A percentile compares a stretch with the other conserved stretches of the same genome.
These are phyloP conservation scores for Sapria himalayana DNA, from an alignment of 345 rosid species.

Conservation along the genomic window DNA sequence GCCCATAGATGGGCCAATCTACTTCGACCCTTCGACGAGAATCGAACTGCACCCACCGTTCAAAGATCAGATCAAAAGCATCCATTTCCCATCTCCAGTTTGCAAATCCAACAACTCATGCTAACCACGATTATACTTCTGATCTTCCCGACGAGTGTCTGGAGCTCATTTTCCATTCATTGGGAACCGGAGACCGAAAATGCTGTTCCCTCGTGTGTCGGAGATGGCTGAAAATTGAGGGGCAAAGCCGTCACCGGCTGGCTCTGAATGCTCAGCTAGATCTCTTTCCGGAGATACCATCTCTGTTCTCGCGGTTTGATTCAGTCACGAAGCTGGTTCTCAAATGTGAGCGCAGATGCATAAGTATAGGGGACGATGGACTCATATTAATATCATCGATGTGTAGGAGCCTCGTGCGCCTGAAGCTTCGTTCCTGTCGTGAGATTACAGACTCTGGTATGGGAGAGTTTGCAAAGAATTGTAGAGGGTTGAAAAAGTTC, in stretches of 20 bases:
- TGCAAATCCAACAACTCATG: constrained; percentile 16
- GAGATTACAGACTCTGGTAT: constrained; percentile 60
- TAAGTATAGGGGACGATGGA: constrained; percentile 58
- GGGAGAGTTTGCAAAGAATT: constrained; percentile 40
- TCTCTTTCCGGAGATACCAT: constrained; percentile 25
- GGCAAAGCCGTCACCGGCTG: constrained; percentile 69
- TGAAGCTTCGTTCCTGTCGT: constrained; percentile 70
- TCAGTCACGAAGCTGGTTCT: constrained; percentile 71
- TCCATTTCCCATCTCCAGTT: constrained; percentile 12
- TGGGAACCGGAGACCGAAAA: constrained; percentile 41
- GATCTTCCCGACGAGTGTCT: constrained; percentile 66
- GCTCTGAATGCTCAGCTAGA: constrained; percentile 54
- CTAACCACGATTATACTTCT: constrained; percentile 26
- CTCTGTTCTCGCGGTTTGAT: constrained; percentile 61
- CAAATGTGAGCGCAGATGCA: constrained; percentile 62
- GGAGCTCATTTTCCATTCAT: constrained; percentile 52
- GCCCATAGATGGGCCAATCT: constrained; percentile 57
- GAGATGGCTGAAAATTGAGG: constrained; percentile 58
- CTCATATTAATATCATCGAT: constrained; percentile 37
- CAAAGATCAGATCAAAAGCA: constrained; percentile 13
- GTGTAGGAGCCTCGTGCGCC: constrained; percentile 50
- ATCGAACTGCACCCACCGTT: constrained; percentile 15
- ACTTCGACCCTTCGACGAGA: constrained; percentile 32
- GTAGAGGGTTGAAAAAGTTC: constrained; percentile 52
- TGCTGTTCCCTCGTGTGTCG: constrained; percentile 48